Base-by-base conservation (phyloP, 2,329 filamentous ascomycete genomes). In the Magnaporthales sp. region DNA sequence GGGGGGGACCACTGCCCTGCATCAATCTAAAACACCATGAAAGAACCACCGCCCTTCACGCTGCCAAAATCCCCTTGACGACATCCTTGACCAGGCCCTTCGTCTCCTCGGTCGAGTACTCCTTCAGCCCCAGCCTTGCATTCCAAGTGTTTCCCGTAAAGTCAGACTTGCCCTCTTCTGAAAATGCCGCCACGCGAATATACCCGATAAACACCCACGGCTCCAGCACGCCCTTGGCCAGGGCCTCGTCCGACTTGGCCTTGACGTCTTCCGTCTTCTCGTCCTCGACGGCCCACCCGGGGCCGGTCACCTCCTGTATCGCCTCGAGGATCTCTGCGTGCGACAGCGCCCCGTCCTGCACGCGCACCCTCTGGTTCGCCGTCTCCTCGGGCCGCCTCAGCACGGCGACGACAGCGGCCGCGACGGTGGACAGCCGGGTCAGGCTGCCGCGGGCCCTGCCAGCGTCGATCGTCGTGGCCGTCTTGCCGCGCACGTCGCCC, bases 281-380 rank as follows among this genome's bases (percentile, higher is more conserved):
- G 5, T 73, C 74, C 4, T 77, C 79, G 1, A 87, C 77, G 0
- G 77, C 76, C 79, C 82, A 88, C 68, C 83, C 73, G 1, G 80
- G 81, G 5, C 32, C 32, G 0, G 83, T 84, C 10, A 80, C 75
- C 67, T 82, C 80, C 75, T 90, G 84, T 1, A 85, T 75, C 0
- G 80, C 73, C n/a, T 76, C 74, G 1, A 89, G 71, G 1, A 90
- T 75, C 68, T 88, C 79, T 13, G 83, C 83, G 9, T 63, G 56
- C 19, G 31, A 22, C 8, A 66, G 22, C 72, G 84, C 80, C 1
- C 88, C 84, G 15, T 84, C 82, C 0, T 83, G 85, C 1, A 79
- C 13, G 10, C 29, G 32, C 27, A 66, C 32, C 10, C 29, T 8
- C 61, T 58, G 22, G 30, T 66, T 63, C 19, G n/a, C 51, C 0